These are phyloP conservation scores for Knufia fluminis DNA, from an alignment of 2,329 filamentous ascomycete species.

Conservation along the genomic window DNA sequence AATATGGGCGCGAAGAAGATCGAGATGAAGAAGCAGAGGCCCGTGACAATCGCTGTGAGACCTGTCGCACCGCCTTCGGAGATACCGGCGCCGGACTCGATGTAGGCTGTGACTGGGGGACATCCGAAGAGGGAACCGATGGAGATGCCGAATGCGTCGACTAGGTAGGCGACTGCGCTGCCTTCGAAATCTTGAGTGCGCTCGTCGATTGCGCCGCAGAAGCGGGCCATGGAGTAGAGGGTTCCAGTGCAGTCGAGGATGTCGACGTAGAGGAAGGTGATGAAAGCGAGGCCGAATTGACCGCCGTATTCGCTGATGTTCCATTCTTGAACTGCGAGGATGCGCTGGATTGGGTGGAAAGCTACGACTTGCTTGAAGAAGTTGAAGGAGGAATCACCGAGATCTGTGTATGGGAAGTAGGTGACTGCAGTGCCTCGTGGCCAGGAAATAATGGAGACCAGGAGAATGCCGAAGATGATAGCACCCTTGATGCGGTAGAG, in stretches of 20 bases:
- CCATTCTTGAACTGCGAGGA: slow-evolving; percentile 66
- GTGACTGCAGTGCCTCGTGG: slow-evolving; percentile 66
- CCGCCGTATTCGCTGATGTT: slow-evolving; percentile 57
- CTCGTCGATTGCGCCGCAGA: slow-evolving; percentile 70
- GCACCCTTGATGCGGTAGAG: slow-evolving; percentile 81
- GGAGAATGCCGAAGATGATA: slow-evolving; percentile 70
- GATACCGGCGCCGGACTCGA: slow-evolving; percentile 84
- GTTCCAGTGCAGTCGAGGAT: slow-evolving; percentile 82
- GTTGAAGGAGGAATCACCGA: slow-evolving; percentile 63
- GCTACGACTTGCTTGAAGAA: slow-evolving; percentile 84
- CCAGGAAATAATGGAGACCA: slow-evolving; percentile 85
- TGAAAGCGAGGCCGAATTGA: slow-evolving; percentile 72
- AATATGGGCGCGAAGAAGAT: slow-evolving; percentile 89
- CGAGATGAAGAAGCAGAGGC: slow-evolving; percentile 75
- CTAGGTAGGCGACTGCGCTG: slow-evolving; percentile 71
- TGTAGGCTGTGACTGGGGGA: slow-evolving; percentile 75
- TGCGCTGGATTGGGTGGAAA: slow-evolving; percentile 66
- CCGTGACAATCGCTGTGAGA: slow-evolving; percentile 68
- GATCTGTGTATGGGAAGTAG: slow-evolving; percentile 64
- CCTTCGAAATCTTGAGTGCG: slow-evolving; percentile 81
- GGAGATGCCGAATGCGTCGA: slow-evolving; percentile 70
- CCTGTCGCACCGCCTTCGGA: slow-evolving; percentile 79
- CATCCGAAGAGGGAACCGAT: slow-evolving; percentile 70
- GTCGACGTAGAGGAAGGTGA: slow-evolving; percentile 86
- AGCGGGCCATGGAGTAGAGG: slow-evolving; percentile 81